Percentiles rank a stretch among this genome's conserved stretches.
These are phyloP conservation scores for Onygenales sp. DNA, from an alignment of 2,329 filamentous ascomycete genomes.

Conservation along the genomic window DNA sequence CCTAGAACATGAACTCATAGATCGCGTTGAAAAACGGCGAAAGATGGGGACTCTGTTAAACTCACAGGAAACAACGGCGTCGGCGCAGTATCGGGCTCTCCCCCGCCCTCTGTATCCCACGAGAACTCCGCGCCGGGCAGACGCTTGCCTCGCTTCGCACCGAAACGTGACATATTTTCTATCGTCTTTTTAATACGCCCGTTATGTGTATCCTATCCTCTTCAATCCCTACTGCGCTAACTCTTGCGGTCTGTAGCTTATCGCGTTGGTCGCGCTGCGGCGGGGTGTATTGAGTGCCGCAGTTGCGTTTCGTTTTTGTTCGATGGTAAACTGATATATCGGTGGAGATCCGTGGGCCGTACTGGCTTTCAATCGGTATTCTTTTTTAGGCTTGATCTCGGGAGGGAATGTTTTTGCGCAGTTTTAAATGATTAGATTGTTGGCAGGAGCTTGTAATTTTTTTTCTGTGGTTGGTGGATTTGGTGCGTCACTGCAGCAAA, in stretches of 20 bases:
- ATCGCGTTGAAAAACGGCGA: neutral
- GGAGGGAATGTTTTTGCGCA: neutral
- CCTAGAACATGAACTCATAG: neutral
- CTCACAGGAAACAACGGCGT: constrained; percentile 39
- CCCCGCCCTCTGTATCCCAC: constrained; percentile 28
- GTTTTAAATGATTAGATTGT: neutral
- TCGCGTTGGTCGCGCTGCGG: too few species aligned
- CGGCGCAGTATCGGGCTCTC: constrained; percentile 34
- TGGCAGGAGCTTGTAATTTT: neutral
- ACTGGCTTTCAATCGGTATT: too few species aligned
- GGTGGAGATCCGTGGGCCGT: too few species aligned
- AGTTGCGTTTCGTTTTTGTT: too few species aligned
- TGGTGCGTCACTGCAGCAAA: neutral
- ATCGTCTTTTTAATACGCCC: neutral
- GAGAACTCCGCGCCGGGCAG: constrained; percentile 33
- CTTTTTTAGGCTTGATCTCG: too few species aligned
- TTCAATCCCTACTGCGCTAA: too few species aligned
- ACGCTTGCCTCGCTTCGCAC: constrained; percentile 28
- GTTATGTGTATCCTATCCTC: neutral
- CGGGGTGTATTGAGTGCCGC: too few species aligned
- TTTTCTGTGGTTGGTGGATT: neutral
- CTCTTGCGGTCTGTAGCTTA: too few species aligned
- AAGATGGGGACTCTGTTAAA: constrained; percentile 4
- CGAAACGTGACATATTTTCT: constrained; percentile 30
- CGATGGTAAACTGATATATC: too few species aligned